Percentiles rank a stretch among this genome's conserved stretches.
Conservation (phyloP, 2,329 filamentous ascomycete genomes). For the Atkinsonella texensis region DNA sequence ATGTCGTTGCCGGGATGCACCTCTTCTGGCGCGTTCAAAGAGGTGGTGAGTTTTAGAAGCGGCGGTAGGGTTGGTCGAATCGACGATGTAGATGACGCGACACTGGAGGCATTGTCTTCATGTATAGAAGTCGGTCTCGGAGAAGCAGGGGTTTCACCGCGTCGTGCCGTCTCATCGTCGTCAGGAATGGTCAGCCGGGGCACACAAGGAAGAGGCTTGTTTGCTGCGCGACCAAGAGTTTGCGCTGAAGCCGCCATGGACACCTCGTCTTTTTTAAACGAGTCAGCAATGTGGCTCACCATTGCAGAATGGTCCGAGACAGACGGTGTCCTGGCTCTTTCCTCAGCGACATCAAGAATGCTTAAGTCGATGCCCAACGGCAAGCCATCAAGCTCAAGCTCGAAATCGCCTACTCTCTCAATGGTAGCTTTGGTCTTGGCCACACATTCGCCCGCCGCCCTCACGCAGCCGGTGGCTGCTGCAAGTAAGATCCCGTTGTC, state of each 20-base stretch:
- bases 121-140: constrained; percentile 32
- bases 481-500: constrained; percentile 64
- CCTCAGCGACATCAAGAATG: constrained; percentile 32
- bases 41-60: constrained; percentile 45
- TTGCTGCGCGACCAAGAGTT: constrained; percentile 33
- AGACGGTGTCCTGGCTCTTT: constrained; percentile 21
- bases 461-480: constrained; percentile 78
- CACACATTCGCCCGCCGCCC: constrained; percentile 82
- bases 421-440: constrained; percentile 76
- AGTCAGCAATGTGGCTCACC: constrained; percentile 27
- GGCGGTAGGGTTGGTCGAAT: constrained; percentile 39
- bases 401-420: constrained; percentile 82
- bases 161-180: constrained; percentile 16
- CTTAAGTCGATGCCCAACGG: constrained; percentile 44
- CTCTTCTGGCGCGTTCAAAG: constrained; percentile 33
- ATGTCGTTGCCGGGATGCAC: constrained; percentile 29
- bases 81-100: constrained; percentile 35
- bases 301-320: constrained; percentile 24
- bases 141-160: constrained; percentile 20
- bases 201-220: constrained; percentile 58
- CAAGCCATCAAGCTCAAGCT: constrained; percentile 58
- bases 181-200: constrained; percentile 39
- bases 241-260: constrained; percentile 20
- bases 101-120: constrained; percentile 30
- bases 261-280: constrained; percentile 24